phyloP scores from a whole-genome alignment of 257 asterid genomes.

The Capsicum baccatum region DNA sequence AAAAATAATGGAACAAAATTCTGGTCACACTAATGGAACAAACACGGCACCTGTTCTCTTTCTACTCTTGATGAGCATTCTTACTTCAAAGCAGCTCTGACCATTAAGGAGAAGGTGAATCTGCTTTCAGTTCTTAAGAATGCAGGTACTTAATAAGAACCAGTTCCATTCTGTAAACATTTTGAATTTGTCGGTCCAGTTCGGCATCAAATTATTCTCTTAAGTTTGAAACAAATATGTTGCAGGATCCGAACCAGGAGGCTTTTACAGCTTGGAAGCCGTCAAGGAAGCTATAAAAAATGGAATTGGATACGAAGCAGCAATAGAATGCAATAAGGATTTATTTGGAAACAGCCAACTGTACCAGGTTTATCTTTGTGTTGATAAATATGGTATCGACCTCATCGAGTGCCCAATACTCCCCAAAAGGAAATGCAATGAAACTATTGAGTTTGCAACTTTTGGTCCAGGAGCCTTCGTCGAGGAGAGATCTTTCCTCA shows the following conservation, averaged over 20 bases:
- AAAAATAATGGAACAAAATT: slow-evolving; percentile 20
- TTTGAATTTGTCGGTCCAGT: neutral
- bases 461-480: neutral
- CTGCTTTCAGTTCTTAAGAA: slow-evolving; percentile 39
- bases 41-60: slow-evolving; percentile 45
- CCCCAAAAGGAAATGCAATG: slow-evolving; percentile 25
- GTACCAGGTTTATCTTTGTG: slow-evolving; percentile 42
- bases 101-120: slow-evolving; percentile 41
- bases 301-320: slow-evolving; percentile 33
- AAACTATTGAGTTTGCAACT: slow-evolving; percentile 32
- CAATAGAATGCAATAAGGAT: slow-evolving; percentile 45
- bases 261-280: slow-evolving; percentile 34
- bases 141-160: slow-evolving; percentile 30
- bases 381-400: slow-evolving; percentile 34
- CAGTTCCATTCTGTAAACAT: neutral
- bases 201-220: neutral
- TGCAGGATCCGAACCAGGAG: slow-evolving; percentile 42
- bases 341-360: slow-evolving; percentile 35
- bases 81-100: slow-evolving; percentile 39
- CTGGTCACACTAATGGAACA: slow-evolving; percentile 37
- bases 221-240: neutral
- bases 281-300: slow-evolving; percentile 38
- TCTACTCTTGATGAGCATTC: slow-evolving; percentile 45
- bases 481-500: slow-evolving; percentile 4
- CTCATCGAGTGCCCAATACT: slow-evolving; percentile 39